Percentiles rank a stretch among this genome's conserved stretches.
Conservation (phyloP, 768 basidiomycete species). For the Mycena sanguinolenta region DNA sequence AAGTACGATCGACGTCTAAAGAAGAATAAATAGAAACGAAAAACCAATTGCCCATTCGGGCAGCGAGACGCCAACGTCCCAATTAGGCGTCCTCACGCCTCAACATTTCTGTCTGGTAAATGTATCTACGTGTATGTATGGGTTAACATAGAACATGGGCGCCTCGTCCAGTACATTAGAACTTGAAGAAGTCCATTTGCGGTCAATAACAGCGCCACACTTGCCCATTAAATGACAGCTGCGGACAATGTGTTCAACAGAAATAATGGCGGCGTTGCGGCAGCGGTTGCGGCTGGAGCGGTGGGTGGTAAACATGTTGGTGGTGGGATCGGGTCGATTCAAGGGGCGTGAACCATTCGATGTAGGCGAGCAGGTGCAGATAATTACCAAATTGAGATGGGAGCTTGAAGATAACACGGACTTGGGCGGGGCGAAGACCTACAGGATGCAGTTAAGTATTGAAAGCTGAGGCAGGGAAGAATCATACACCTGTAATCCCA, state of each 20-base stretch:
- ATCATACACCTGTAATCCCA: slow-evolving; percentile 6
- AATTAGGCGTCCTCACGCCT: too few species aligned
- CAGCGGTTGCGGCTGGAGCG: slow-evolving; percentile 31
- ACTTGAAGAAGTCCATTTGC: slow-evolving; percentile 19
- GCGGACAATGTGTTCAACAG: slow-evolving; percentile 38
- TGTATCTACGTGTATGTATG: slow-evolving; percentile 22
- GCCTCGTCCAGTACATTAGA: slow-evolving; percentile 24
- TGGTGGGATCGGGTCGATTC: slow-evolving; percentile 25
- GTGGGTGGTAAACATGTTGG: slow-evolving; percentile 33
- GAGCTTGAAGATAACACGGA: slow-evolving; percentile 36
- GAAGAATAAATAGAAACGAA: too few species aligned
- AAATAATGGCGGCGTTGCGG: slow-evolving; percentile 38
- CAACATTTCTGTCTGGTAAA: too few species aligned
- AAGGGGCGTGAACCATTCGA: slow-evolving; percentile 44
- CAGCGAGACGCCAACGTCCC: too few species aligned
- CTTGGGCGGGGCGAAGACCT: slow-evolving; percentile 44
- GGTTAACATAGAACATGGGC: slow-evolving; percentile 30
- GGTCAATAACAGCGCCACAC: slow-evolving; percentile 15
- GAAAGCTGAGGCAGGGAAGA: background rate
- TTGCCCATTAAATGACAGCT: slow-evolving; percentile 44
- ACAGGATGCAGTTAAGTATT: background rate
- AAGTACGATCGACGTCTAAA: too few species aligned
- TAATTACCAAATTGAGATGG: slow-evolving; percentile 27
- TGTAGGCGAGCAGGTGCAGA: slow-evolving; percentile 38
- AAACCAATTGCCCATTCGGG: too few species aligned